Evolutionary conservation across 179 eudicot species (phyloP), one percentile per base, ranked within the genome.

Genomic region (Carnegiea gigantea): DNA sequence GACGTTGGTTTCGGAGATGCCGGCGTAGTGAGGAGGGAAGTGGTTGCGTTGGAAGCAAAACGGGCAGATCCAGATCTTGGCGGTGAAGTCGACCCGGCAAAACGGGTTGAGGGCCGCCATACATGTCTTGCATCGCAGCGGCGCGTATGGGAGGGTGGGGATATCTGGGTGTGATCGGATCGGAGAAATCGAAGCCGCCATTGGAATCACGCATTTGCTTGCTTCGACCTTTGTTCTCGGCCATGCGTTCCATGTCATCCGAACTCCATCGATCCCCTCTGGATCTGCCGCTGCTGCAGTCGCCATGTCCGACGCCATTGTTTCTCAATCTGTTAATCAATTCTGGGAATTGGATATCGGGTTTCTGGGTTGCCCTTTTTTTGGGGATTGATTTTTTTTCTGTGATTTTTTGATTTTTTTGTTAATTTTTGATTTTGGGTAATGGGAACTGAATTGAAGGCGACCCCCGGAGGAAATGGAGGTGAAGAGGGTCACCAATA

Each of bases 221-320:
- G 98, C 87, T 14, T 96, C 99, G 0, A 96, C 93, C 71, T 96
- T 96, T 5, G 99, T 88, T 2, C 95, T 88, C 0, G 99, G 99
- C 99, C 99, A 96, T 0, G 84, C 77, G 78, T 94, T 91, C 98
- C 98, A 96, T 6, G 98, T 87, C 96, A 94, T 92, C 1, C 98
- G 87, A 0, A 96, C 93, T 2, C 93, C 95, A 77, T 96, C 99
- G 79, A 92, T 92, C 13, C 97, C 98, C 67, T 89, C 94, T 3
- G 91, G 91, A 84, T 94, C 97, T 65, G 78, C 79, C 0, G 91
- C 88, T 86, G 87, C 88, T 5, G 64, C 38, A 33, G 43, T 82
- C 70, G 72, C 85, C 88, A 86, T 82, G 59, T 85, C 87, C 62
- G 57, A 18, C 82, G 85, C 84, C 82, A 82, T 82, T 82, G 79